Evolutionary conservation across 345 rosid genomes (phyloP), one percentile per base, ranked within the genome.

Genomic region (Mallotus nudiflorus): DNA sequence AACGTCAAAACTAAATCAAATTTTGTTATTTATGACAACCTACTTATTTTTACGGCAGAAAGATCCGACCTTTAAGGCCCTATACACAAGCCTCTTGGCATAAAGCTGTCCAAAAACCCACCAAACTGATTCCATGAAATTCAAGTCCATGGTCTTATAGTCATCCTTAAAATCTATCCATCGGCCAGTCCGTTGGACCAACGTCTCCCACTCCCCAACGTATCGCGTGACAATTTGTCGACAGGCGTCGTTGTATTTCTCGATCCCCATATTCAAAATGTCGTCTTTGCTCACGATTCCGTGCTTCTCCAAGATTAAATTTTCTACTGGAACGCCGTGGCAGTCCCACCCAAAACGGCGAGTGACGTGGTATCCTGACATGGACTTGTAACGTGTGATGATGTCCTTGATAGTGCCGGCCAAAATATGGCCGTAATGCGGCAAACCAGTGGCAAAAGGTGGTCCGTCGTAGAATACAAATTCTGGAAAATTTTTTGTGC

Each of bases 261-360:
- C 97, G 46, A 95, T 95, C 16, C 99, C 99, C 87, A 92, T 76
- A n/a, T 86, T 24, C 6, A 88, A 18, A 24, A 92, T 87, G 5
- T 95, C 89, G 0, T 87, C 94, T 64, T 92, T 87, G 68, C 82
- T 84, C 80, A 85, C 33, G 90, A 61, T 29, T 82, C 82, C 76
- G 75, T 68, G 58, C 92, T 96, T 95, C 90, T 92, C 98, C n/a
- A n/a, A n/a, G n/a, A n/a, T n/a, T n/a, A n/a, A n/a, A 48, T 85
- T 86, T 84, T 95, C 99, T 0, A 95, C 96, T 0, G 99, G 99
- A 19, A 95, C 69, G 14, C 99, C 99, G 54, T 95, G 99, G 76
- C 99, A 95, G 49, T 95, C 99, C 99, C 99, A 95, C 2, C 99
- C 99, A 65, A 95, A 95, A 2, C 99, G 83, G 19, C 99, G 93